Percentiles rank a stretch among this genome's conserved stretches.
These are phyloP conservation scores for Besnoitia besnoiti DNA, from an alignment of 169 alveolate species.

Conservation along the genomic window DNA sequence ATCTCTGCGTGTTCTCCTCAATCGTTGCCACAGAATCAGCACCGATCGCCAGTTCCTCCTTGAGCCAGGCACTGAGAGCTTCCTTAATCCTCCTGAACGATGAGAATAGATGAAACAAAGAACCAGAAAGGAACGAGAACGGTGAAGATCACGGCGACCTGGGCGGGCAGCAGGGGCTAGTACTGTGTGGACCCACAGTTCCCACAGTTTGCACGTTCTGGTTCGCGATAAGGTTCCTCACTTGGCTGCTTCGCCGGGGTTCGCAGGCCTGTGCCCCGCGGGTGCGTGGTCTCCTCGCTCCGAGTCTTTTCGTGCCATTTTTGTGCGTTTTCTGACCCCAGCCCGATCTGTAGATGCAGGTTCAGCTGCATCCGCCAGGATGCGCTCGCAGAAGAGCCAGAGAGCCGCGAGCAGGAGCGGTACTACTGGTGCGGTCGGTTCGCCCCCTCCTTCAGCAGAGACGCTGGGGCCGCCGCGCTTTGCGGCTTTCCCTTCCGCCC, in stretches of 20 bases:
- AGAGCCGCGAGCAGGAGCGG: constrained; percentile 18
- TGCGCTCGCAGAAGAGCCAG: background rate
- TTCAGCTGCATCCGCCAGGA: background rate
- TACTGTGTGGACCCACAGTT: too few species aligned
- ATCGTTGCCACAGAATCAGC: background rate
- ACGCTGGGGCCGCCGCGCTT: background rate
- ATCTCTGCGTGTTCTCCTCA: constrained; percentile 6
- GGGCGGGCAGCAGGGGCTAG: too few species aligned
- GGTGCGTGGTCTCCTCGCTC: background rate
- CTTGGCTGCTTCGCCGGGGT: background rate
- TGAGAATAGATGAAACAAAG: background rate
- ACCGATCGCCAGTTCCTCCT: background rate
- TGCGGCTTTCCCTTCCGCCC: background rate
- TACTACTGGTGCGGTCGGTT: background rate
- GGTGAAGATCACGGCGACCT: background rate
- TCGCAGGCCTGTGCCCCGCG: background rate
- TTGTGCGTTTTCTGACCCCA: background rate
- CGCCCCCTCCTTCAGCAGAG: background rate
- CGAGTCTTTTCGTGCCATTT: background rate
- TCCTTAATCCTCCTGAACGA: background rate
- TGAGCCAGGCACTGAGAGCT: background rate
- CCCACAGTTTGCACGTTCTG: background rate
- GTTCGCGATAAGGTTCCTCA: background rate
- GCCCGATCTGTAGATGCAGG: background rate
- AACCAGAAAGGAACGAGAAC: background rate